Conservation (phyloP, 495 filamentous ascomycete genomes). For the Xanthoparmelia taractica region DNA sequence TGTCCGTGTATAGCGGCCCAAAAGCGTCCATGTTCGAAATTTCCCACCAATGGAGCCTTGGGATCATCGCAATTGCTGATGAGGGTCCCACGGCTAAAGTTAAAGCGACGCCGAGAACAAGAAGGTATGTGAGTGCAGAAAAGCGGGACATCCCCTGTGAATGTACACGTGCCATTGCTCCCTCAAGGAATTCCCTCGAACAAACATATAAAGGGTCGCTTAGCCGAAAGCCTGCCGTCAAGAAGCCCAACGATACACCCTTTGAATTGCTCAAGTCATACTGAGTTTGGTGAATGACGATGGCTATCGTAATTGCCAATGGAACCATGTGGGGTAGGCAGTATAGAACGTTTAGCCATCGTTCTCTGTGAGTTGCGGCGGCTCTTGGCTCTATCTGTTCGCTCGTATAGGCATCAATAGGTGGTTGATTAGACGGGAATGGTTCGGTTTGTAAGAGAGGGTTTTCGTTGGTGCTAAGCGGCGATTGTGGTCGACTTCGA, state of each 20-base stretch:
- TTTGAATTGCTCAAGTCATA: constrained; percentile 9
- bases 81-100: constrained; percentile 16
- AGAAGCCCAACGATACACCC: constrained; percentile 18
- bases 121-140: not conserved
- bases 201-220: constrained; percentile 7
- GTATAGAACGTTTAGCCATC: constrained; percentile 1
- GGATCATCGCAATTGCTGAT: constrained; percentile 18
- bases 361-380: not conserved
- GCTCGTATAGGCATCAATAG: not conserved
- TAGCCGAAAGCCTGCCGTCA: constrained; percentile 15
- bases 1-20: constrained; percentile 9
- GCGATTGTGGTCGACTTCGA: constrained; percentile 1
- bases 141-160: not conserved
- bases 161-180: constrained; percentile 5
- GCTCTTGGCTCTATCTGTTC: not conserved
- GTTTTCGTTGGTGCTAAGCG: not conserved
- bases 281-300: constrained; percentile 10
- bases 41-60: constrained; percentile 19
- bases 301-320: constrained; percentile 11
- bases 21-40: constrained; percentile 5
- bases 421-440: not conserved
- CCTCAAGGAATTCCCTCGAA: constrained; percentile 10
- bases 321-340: constrained; percentile 9
- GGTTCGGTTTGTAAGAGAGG: not conserved
- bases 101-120: constrained; percentile 12